A percentile compares a stretch with the other conserved stretches of the same genome.
Evolutionary conservation across 176 grass and related monocot genomes (phyloP).

Genomic region (Triticum turgidum): DNA sequence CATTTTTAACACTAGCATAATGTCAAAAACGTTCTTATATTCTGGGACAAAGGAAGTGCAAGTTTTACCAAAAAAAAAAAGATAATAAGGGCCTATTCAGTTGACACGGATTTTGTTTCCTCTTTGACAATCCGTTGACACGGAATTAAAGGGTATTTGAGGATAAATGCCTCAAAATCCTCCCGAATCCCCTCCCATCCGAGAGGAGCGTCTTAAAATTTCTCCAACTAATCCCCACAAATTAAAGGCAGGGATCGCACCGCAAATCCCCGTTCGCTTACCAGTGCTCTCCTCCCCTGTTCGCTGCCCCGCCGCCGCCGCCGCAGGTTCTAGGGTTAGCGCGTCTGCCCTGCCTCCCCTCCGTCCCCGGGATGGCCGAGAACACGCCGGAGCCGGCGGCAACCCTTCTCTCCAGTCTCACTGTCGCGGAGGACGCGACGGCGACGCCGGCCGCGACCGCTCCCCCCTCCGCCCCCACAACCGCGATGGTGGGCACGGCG

Average conservation of each 20-base stretch:
- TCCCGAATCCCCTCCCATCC: no score
- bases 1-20: no score
- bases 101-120: no score
- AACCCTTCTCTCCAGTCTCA: neutral
- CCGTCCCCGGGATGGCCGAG: neutral
- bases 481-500: slow-evolving; percentile 9
- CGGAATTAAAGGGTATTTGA: no score
- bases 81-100: no score
- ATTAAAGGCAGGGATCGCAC: neutral
- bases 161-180: no score
- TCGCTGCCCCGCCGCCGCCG: neutral
- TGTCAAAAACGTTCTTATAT: no score
- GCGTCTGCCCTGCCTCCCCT: neutral
- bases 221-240: neutral
- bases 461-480: neutral
- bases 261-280: neutral
- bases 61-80: no score
- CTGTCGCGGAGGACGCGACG: neutral
- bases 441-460: neutral
- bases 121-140: no score
- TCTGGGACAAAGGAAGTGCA: no score
- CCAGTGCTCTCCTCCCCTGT: neutral
- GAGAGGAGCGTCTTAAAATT: no score
- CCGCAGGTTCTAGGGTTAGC: neutral
- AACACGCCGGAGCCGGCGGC: neutral